Conservation (phyloP, 2,329 filamentous ascomycete species). For the Fusarium liriodendri region DNA sequence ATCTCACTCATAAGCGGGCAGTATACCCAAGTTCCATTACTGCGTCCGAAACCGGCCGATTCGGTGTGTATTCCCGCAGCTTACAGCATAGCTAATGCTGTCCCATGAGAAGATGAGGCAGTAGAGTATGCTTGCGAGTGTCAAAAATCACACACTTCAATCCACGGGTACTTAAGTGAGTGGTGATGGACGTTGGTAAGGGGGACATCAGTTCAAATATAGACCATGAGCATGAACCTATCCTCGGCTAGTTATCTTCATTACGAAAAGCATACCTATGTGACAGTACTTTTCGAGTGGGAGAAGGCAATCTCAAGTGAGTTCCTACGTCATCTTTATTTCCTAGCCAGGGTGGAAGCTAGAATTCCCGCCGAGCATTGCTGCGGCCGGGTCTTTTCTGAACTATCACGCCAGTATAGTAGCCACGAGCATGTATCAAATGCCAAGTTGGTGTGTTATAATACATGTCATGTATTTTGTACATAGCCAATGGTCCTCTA, state of each 20-base stretch:
- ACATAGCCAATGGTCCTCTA: constrained; percentile 13
- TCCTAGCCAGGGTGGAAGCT: not conserved
- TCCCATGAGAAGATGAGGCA: not conserved
- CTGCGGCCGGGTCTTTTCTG: not conserved
- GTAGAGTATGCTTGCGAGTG: not conserved
- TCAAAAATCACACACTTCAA: not conserved
- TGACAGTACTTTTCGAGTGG: not conserved
- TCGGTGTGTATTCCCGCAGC: not conserved
- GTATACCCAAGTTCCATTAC: not conserved
- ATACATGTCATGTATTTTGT: constrained; percentile 22
- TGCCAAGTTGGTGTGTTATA: not conserved
- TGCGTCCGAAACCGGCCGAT: not conserved
- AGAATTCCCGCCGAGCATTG: not conserved
- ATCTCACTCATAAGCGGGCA: not conserved
- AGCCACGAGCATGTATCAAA: not conserved
- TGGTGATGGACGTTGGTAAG: not conserved
- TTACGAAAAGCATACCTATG: not conserved
- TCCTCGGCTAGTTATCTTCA: not conserved
- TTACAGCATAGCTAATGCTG: not conserved
- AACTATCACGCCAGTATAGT: not conserved
- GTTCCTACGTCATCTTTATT: not conserved
- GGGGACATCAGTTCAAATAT: not conserved
- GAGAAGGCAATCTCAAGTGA: not conserved
- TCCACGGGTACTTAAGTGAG: not conserved
- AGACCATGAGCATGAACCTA: not conserved